phyloP scores from a whole-genome alignment of 2,329 filamentous ascomycete genomes.

The Fusarium globosum region DNA sequence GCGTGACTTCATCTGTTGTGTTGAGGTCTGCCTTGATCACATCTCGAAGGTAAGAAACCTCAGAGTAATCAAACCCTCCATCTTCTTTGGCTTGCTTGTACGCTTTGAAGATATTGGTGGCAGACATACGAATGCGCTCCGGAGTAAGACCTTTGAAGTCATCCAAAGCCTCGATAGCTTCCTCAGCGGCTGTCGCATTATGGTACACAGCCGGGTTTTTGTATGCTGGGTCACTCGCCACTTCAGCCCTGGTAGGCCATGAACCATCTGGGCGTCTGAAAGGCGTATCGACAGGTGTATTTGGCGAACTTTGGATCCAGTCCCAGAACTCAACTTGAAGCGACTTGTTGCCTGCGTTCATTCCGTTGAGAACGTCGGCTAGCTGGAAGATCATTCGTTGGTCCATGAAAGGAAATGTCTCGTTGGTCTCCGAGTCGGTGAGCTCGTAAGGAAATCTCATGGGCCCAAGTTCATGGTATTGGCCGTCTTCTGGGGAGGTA shows the following conservation, averaged over 20 bases:
- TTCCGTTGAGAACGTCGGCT: constrained; percentile 66
- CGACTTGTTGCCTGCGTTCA: constrained; percentile 64
- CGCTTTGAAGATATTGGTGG: constrained; percentile 46
- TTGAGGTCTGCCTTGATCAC: constrained; percentile 51
- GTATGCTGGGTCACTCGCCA: constrained; percentile 37
- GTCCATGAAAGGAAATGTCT: constrained; percentile 69
- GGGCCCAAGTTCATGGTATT: constrained; percentile 65
- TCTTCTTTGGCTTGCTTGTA: constrained; percentile 47
- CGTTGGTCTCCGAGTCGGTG: constrained; percentile 61
- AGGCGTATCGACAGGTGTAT: not conserved
- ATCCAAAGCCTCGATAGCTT: constrained; percentile 41
- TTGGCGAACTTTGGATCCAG: constrained; percentile 62
- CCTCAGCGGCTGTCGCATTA: constrained; percentile 40
- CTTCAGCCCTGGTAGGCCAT: constrained; percentile 39
- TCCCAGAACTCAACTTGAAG: constrained; percentile 68
- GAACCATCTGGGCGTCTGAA: constrained; percentile 45
- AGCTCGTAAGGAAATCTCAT: constrained; percentile 72
- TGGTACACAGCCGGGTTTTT: constrained; percentile 33
- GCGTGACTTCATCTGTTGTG: constrained; percentile 42
- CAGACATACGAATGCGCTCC: constrained; percentile 39
- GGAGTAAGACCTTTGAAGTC: constrained; percentile 42
- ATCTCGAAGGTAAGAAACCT: constrained; percentile 49
- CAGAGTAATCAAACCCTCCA: constrained; percentile 46
- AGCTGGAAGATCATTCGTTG: constrained; percentile 74
- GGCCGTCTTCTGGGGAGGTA: constrained; percentile 41